A percentile compares a stretch with the other conserved stretches of the same genome.
Evolutionary conservation across 2,329 filamentous ascomycete genomes (phyloP).

Genomic region (Ophiocordyceps robertsii): DNA sequence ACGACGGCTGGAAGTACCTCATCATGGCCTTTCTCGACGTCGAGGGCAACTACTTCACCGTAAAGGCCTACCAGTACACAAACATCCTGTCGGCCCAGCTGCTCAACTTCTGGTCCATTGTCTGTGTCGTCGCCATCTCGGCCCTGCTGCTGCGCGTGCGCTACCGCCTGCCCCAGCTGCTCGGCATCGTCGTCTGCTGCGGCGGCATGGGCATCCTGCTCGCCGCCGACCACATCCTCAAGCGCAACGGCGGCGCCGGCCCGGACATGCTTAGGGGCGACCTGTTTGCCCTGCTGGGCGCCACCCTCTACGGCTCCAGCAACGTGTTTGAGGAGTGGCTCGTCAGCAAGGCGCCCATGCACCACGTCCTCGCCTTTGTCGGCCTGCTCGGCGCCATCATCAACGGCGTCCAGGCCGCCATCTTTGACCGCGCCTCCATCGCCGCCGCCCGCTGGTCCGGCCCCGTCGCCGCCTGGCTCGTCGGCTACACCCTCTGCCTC

Average conservation of each 20-base stretch:
- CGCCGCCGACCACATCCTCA: constrained; percentile 73
- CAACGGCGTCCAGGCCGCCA: constrained; percentile 80
- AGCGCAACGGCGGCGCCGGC: constrained; percentile 53
- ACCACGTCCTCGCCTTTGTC: constrained; percentile 87
- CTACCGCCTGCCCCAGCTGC: constrained; percentile 75
- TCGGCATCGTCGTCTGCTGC: constrained; percentile 80
- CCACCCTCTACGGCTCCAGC: constrained; percentile 78
- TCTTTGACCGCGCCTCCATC: constrained; percentile 60
- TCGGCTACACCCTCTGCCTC: constrained; percentile 80
- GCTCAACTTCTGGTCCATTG: constrained; percentile 98
- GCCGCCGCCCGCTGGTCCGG: constrained; percentile 6
- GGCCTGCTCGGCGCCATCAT: constrained; percentile 80
- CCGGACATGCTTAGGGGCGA: constrained; percentile 79
- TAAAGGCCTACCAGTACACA: constrained; percentile 84
- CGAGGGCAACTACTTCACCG: constrained; percentile 95
- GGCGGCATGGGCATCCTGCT: constrained; percentile 82
- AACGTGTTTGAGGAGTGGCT: constrained; percentile 95
- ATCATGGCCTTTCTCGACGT: constrained; percentile 90
- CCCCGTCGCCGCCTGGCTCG: constrained; percentile 61
- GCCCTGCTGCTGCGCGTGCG: constrained; percentile 74
- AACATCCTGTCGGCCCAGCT: constrained; percentile 87
- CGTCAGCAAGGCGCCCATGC: constrained; percentile 72
- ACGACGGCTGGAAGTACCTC: constrained; percentile 85
- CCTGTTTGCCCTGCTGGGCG: constrained; percentile 78
- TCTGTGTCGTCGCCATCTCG: constrained; percentile 76